Conservation (phyloP, 306 rosid species). For the Castanea sativa region DNA sequence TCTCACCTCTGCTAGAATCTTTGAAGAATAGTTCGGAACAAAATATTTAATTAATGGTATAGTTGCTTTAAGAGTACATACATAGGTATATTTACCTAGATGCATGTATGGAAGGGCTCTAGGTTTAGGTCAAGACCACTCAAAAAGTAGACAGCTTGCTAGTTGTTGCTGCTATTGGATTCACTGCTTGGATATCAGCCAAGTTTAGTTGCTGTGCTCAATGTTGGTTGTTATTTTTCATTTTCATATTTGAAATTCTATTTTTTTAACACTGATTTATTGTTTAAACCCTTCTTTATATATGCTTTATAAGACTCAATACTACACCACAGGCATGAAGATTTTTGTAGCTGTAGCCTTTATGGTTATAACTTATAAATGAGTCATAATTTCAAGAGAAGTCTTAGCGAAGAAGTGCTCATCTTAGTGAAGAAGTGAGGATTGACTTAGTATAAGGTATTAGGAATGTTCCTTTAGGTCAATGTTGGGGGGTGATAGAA, state of each 20-base stretch:
- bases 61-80: not conserved
- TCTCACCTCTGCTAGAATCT: not conserved
- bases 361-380: not conserved
- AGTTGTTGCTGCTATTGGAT: not conserved
- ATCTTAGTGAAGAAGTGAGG: not conserved
- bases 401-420: not conserved
- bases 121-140: not conserved
- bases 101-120: not conserved
- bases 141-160: not conserved
- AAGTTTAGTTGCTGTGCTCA: not conserved
- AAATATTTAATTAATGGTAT: not conserved
- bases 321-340: not conserved
- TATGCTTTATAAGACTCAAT: not conserved
- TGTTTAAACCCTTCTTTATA: not conserved
- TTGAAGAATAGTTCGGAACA: slow-evolving; percentile 5
- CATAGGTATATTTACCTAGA: not conserved
- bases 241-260: not conserved
- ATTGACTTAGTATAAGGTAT: not conserved
- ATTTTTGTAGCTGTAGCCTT: not conserved
- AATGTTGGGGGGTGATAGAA: not conserved
- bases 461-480: not conserved
- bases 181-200: not conserved
- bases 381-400: not conserved
- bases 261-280: not conserved
- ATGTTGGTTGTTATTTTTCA: not conserved